These are phyloP conservation scores for Echinochloa phyllopogon DNA, from an alignment of 176 grass and related monocot genomes.

Conservation along the genomic window DNA sequence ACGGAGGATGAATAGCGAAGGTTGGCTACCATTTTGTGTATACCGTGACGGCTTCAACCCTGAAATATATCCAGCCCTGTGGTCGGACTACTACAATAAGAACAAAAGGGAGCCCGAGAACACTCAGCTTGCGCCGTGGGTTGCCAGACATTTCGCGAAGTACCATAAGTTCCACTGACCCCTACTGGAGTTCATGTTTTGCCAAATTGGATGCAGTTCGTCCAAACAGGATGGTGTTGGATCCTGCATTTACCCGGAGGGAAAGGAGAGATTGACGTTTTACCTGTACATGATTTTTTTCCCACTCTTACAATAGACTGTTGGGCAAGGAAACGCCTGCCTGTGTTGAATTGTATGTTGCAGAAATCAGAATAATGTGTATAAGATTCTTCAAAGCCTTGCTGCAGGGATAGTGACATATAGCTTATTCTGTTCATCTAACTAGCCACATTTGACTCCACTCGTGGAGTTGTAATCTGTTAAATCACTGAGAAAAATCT, in stretches of 20 bases:
- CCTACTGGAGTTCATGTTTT: conserved; percentile 14
- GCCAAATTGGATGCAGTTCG: conserved; percentile 27
- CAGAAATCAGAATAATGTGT: conserved; percentile 49
- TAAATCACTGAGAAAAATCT: neutral
- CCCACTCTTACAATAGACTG: conserved; percentile 34
- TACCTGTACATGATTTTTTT: conserved; percentile 59
- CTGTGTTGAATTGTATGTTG: conserved; percentile 50
- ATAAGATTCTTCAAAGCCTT: conserved; percentile 53
- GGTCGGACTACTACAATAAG: conserved; percentile 88
- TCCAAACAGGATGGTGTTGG: conserved; percentile 25
- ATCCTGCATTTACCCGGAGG: conserved; percentile 37
- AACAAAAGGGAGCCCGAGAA: conserved; percentile 88
- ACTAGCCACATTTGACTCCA: neutral
- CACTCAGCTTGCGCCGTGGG: conserved; percentile 89
- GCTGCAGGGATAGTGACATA: conserved; percentile 46
- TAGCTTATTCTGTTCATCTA: conserved; percentile 31
- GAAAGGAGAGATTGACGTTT: conserved; percentile 34
- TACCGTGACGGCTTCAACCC: conserved; percentile 75
- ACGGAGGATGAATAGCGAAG: conserved; percentile 70
- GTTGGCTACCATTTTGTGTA: conserved; percentile 91
- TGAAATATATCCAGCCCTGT: conserved; percentile 74
- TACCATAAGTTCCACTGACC: conserved; percentile 51
- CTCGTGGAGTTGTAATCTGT: neutral
- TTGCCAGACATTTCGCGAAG: conserved; percentile 78
- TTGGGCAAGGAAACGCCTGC: conserved; percentile 46